A percentile compares a stretch with the other conserved stretches of the same genome.
Conservation (phyloP, 805 yeast species). For the Tetrapisispora fleetii region DNA sequence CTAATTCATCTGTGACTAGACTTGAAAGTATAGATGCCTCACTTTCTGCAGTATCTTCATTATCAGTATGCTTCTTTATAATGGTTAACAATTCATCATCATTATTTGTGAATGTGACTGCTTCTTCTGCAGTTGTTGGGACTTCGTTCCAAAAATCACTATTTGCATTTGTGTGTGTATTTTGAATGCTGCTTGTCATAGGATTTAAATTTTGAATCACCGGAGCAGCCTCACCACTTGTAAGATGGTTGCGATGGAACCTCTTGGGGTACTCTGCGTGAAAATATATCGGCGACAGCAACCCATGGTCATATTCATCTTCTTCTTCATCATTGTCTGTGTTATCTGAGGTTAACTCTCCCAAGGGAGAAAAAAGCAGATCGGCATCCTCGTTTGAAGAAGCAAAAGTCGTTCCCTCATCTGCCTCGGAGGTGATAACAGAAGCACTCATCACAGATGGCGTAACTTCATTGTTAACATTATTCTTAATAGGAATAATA, state of each 20-base stretch:
- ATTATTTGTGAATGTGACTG: conserved; percentile 8
- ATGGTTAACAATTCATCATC: conserved; percentile 1
- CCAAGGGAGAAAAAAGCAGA: conserved; percentile 21
- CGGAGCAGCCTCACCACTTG: neutral
- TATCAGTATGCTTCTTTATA: neutral
- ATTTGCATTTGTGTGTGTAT: conserved; percentile 4
- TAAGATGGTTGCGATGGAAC: conserved; percentile 8
- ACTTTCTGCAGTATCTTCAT: neutral
- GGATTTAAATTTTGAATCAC: no score
- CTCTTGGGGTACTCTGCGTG: conserved; percentile 15
- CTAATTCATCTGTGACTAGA: conserved; percentile 13
- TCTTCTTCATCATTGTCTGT: conserved; percentile 14
- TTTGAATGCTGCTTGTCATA: neutral
- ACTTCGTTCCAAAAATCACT: conserved; percentile 29
- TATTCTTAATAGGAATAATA: conserved; percentile 11
- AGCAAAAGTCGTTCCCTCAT: neutral
- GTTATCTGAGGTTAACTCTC: neutral
- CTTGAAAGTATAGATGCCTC: conserved; percentile 13
- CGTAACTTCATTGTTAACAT: conserved; percentile 3
- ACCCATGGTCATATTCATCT: conserved; percentile 16
- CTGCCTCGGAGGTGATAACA: neutral
- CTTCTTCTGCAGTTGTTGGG: conserved; percentile 18
- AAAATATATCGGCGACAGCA: conserved; percentile 7
- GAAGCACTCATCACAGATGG: neutral
- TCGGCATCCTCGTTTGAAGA: conserved; percentile 14